Percentiles rank a stretch among this genome's conserved stretches.
phyloP scores from a whole-genome alignment of 1,284 basidiomycete genomes.

The Leccinum solheimii region DNA sequence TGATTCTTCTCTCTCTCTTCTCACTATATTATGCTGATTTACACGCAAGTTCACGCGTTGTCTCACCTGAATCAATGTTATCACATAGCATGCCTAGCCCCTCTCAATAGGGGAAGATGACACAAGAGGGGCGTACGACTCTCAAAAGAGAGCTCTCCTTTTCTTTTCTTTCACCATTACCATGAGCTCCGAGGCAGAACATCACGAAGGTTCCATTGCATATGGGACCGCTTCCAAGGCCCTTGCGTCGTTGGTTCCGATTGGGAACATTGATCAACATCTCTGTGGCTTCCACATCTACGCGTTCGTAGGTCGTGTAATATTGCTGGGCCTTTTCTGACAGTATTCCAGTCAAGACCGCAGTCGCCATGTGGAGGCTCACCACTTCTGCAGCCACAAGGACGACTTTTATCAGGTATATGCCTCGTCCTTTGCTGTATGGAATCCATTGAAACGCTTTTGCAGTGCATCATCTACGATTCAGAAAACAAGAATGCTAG shows the following conservation, averaged over 20 bases:
- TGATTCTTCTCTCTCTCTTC: too few species aligned
- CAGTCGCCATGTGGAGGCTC: slow-evolving; percentile 24
- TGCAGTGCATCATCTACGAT: slow-evolving; percentile 47
- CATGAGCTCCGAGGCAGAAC: slow-evolving; percentile 15
- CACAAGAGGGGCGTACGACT: slow-evolving; percentile 5
- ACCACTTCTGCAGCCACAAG: slow-evolving; percentile 35
- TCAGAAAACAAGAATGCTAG: slow-evolving; percentile 44
- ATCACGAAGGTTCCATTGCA: slow-evolving; percentile 5
- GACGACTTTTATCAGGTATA: slow-evolving; percentile 22
- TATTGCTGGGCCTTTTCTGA: neutral
- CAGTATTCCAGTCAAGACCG: neutral
- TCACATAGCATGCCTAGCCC: neutral
- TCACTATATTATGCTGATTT: neutral
- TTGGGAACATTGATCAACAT: slow-evolving; percentile 50
- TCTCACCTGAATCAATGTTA: neutral
- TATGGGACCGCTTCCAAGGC: slow-evolving; percentile 35
- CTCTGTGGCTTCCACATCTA: slow-evolving; percentile 45
- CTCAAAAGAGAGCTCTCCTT: neutral
- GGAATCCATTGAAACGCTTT: slow-evolving; percentile 2
- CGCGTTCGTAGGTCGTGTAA: slow-evolving; percentile 32
- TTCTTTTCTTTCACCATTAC: slow-evolving; percentile 4
- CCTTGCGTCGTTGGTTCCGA: slow-evolving; percentile 48
- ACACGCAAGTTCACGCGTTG: neutral
- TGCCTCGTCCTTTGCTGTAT: neutral
- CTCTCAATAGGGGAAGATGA: slow-evolving; percentile 19